phyloP scores from a whole-genome alignment of 148 eudicot species.

The Silene latifolia region DNA sequence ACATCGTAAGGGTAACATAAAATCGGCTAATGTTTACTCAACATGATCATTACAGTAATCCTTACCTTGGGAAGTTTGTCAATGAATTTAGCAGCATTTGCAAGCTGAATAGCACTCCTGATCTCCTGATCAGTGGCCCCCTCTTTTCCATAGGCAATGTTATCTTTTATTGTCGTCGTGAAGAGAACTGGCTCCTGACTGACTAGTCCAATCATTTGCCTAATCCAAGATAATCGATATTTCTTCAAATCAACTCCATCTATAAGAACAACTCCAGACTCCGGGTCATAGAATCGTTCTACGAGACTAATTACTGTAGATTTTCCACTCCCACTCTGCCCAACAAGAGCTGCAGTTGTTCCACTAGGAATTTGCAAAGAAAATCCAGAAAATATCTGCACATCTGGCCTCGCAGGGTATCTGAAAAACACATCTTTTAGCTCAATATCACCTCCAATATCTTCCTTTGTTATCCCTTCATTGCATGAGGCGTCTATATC shows the following conservation, averaged over 20 bases:
- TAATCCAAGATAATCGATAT: slow-evolving; percentile 57
- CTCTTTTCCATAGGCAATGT: slow-evolving; percentile 64
- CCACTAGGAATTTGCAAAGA: slow-evolving; percentile 54
- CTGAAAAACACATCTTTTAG: slow-evolving; percentile 59
- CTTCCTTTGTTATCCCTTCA: slow-evolving; percentile 47
- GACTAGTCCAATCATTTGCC: slow-evolving; percentile 75
- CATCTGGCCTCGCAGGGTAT: slow-evolving; percentile 82
- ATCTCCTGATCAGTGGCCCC: slow-evolving; percentile 62
- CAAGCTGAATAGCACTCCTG: slow-evolving; percentile 59
- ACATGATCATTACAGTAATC: not conserved
- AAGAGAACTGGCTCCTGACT: slow-evolving; percentile 79
- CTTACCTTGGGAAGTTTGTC: slow-evolving; percentile 63
- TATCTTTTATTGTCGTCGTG: slow-evolving; percentile 54
- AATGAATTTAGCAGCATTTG: slow-evolving; percentile 78
- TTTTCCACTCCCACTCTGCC: slow-evolving; percentile 94
- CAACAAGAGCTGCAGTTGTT: slow-evolving; percentile 66
- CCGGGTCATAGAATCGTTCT: slow-evolving; percentile 83
- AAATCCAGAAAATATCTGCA: slow-evolving; percentile 67
- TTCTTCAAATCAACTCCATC: slow-evolving; percentile 66
- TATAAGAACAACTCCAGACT: slow-evolving; percentile 59
- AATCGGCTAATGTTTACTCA: not conserved
- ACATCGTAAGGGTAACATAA: too few relatives aligned
- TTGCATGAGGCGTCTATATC: slow-evolving; percentile 56
- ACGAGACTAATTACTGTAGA: slow-evolving; percentile 72
- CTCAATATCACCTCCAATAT: slow-evolving; percentile 65